A percentile compares a stretch with the other conserved stretches of the same genome.
Evolutionary conservation across 2,329 filamentous ascomycete species (phyloP).

Genomic region (Aureobasidium uvarum): DNA sequence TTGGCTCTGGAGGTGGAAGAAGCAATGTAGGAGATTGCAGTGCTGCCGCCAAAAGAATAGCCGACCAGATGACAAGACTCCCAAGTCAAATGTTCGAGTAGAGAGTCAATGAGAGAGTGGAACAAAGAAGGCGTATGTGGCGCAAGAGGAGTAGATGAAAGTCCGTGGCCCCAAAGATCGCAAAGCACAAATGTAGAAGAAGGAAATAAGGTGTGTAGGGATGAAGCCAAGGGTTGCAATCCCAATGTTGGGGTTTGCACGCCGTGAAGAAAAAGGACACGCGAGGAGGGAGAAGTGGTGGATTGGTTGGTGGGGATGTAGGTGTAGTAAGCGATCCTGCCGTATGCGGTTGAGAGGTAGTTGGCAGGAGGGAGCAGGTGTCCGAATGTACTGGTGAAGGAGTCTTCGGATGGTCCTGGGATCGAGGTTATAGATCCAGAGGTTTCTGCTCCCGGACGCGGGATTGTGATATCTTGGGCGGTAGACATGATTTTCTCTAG

Average conservation of each 20-base stretch:
- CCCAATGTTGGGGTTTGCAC: constrained; percentile 54
- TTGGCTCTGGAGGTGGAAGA: constrained; percentile 29
- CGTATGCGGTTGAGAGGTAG: constrained; percentile 38
- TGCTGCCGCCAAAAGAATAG: constrained; percentile 51
- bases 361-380: constrained; percentile 42
- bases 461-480: background rate
- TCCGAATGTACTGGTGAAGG: constrained; percentile 43
- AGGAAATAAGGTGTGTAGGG: constrained; percentile 41
- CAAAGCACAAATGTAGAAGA: constrained; percentile 45
- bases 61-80: constrained; percentile 47
- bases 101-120: constrained; percentile 42
- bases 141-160: constrained; percentile 49
- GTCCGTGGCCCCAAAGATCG: constrained; percentile 56
- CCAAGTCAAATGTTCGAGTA: constrained; percentile 48
- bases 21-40: constrained; percentile 43
- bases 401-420: constrained; percentile 40
- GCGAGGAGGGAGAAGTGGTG: background rate
- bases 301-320: constrained; percentile 31
- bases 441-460: background rate
- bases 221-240: constrained; percentile 45
- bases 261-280: constrained; percentile 51
- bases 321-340: constrained; percentile 46
- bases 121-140: constrained; percentile 48
- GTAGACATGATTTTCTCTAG: background rate
- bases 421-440: constrained; percentile 30